A percentile compares a stretch with the other conserved stretches of the same genome.
These are phyloP conservation scores for Dothideomycetes sp. DNA, from an alignment of 2,329 filamentous ascomycete genomes.

Conservation along the genomic window DNA sequence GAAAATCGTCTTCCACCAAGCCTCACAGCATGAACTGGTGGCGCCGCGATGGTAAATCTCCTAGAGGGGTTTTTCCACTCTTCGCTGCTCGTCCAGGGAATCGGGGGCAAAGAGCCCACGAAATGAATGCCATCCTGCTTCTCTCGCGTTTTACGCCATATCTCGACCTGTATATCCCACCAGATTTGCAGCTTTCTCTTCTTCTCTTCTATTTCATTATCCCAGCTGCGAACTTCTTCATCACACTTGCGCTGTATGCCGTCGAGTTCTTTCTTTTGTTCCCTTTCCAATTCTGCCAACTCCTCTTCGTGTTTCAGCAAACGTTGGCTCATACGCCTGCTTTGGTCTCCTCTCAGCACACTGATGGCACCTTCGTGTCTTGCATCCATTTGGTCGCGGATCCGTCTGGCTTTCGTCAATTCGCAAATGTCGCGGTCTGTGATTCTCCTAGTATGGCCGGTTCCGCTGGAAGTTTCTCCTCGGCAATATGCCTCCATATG, in stretches of 20 bases:
- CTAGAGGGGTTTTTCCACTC: background rate
- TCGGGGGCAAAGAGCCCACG: background rate
- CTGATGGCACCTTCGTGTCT: conserved; percentile 39
- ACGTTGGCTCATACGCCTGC: conserved; percentile 29
- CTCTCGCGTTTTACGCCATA: conserved; percentile 14
- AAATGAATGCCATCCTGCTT: conserved; percentile 4
- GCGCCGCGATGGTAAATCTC: conserved; percentile 2
- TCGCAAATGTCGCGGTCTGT: conserved; percentile 37
- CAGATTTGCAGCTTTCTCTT: conserved; percentile 12
- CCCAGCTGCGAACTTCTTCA: conserved; percentile 4
- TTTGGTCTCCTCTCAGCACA: conserved; percentile 37
- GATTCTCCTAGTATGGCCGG: conserved; percentile 28
- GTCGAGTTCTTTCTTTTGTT: conserved; percentile 25
- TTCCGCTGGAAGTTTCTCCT: conserved; percentile 25
- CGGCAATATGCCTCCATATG: conserved; percentile 42
- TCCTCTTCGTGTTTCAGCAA: conserved; percentile 33
- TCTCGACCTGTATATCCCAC: conserved; percentile 15
- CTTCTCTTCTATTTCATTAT: conserved; percentile 3
- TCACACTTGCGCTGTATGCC: conserved; percentile 12
- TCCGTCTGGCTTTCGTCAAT: conserved; percentile 32
- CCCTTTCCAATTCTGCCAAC: conserved; percentile 26
- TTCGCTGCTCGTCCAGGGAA: conserved; percentile 2
- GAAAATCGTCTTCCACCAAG: background rate
- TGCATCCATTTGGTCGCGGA: conserved; percentile 31
- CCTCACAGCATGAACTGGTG: background rate